Base-by-base conservation (phyloP, 2,329 filamentous ascomycete genomes). In the Fusarium vanettenii region DNA sequence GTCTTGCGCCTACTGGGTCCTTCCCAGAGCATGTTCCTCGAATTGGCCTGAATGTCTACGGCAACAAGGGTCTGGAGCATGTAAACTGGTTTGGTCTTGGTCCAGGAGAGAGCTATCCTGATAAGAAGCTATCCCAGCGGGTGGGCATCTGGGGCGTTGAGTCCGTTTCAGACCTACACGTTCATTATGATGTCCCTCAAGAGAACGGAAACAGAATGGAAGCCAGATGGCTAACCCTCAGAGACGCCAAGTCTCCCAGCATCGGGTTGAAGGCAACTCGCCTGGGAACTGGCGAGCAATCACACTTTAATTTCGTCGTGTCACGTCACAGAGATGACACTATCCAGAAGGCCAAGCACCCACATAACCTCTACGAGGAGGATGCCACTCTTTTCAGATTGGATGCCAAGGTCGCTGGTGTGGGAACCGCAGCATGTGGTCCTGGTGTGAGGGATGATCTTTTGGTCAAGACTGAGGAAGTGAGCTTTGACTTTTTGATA, bases 131-230 rank as follows among this genome's bases (percentile, higher is more conserved):
- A 4, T 86, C 89, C 2, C 90, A 92, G 74, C 83, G 82, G 2
- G 77, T 90, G 0, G 91, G 88, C 1, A 83, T 89, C 45, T 90
- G 85, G 80, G 79, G 78, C 0, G 79, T 76, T 2, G 77, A 78
- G 1, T 80, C 79, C 1, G 82, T 91, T 2, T 83, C 85, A 1
- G 85, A 87, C 0, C 84, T 93, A 29, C 87, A 89, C 77, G 86
- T 87, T 0, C 84, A 85, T 1, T 93, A 93, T 76, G 92, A 94
- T 20, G 90, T 91, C 25, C 92, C 92, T 0, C 92, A 94, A 79
- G 92, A 94, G 75, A 90, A 88, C 62, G 90, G 90, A 1, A 94
- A 93, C 79, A 85, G 89, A 16, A 89, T 89, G 64, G 89, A 89
- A 37, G 89, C 88, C 0, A 84, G 89, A 8, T 93, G 90, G 88